phyloP scores from a whole-genome alignment of 163 green algal species.

The Volvox carteri region DNA sequence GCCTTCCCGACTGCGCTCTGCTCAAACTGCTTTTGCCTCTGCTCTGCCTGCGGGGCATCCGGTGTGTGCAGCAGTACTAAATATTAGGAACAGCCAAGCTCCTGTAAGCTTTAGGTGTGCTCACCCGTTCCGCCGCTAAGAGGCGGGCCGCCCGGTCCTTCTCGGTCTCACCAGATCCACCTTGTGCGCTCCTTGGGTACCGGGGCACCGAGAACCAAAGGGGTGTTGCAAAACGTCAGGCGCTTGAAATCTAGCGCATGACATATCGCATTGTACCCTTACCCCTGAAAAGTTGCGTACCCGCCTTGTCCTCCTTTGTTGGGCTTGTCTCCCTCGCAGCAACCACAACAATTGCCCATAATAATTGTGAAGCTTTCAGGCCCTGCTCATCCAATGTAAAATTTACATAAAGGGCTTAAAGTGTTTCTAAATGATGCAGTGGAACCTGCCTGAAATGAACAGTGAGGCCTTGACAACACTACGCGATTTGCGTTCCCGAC shows the following conservation, averaged over 20 bases:
- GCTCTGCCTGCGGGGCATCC: constrained; percentile 44
- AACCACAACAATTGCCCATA: constrained; percentile 31
- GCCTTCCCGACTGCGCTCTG: constrained; percentile 57
- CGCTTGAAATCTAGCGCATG: background rate
- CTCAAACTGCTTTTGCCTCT: constrained; percentile 61
- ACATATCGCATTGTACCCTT: background rate
- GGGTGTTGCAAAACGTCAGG: constrained; percentile 20
- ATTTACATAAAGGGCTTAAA: too few relatives aligned
- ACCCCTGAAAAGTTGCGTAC: constrained; percentile 32
- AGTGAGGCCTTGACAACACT: too few relatives aligned
- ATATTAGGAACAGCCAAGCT: too few relatives aligned
- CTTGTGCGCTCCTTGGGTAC: background rate
- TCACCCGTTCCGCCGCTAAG: constrained; percentile 59
- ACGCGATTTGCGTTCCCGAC: too few relatives aligned
- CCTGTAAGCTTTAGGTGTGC: too few relatives aligned
- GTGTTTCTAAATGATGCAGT: too few relatives aligned
- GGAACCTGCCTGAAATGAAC: too few relatives aligned
- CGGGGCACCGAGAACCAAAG: background rate
- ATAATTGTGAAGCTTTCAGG: too few relatives aligned
- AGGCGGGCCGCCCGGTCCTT: constrained; percentile 42
- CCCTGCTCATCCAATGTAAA: too few relatives aligned
- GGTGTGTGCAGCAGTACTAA: too few relatives aligned
- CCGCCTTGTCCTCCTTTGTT: constrained; percentile 10
- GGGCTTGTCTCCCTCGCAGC: constrained; percentile 23
- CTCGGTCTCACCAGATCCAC: constrained; percentile 35